Conservation (phyloP, 306 rosid species). For the Prunus mira region DNA sequence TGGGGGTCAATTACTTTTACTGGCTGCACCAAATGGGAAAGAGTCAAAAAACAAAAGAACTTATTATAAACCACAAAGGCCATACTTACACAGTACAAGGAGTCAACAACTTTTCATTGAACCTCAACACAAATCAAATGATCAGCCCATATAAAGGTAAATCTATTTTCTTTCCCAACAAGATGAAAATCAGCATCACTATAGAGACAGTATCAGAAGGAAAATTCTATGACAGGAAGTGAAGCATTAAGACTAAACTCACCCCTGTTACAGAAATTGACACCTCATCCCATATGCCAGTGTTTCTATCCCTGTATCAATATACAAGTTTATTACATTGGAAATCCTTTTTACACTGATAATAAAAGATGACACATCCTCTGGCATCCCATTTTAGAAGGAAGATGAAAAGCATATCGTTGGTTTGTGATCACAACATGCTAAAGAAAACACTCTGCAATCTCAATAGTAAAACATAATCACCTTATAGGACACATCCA, state of each 20-base stretch:
- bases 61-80: not conserved
- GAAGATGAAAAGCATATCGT: not conserved
- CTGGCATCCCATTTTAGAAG: not conserved
- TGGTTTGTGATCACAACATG: not conserved
- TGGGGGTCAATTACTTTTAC: constrained; percentile 89
- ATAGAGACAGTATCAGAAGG: not conserved
- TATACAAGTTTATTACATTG: constrained; percentile 23
- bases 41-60: constrained; percentile 8
- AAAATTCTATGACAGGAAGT: constrained; percentile 16
- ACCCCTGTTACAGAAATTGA: constrained; percentile 82
- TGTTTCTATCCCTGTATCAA: constrained; percentile 84
- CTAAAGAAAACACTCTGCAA: constrained; percentile 11
- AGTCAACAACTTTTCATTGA: not conserved
- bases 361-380: not conserved
- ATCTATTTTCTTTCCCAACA: not conserved
- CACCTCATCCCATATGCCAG: constrained; percentile 99
- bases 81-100: not conserved
- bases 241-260: constrained; percentile 36
- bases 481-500: constrained; percentile 99
- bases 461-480: constrained; percentile 21
- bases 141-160: not conserved
- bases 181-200: not conserved
- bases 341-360: not conserved
- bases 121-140: not conserved
- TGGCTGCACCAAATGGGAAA: constrained; percentile 61